These are phyloP conservation scores for Zelopaecilomyces penicillatus DNA, from an alignment of 2,329 filamentous ascomycete species.

Conservation along the genomic window DNA sequence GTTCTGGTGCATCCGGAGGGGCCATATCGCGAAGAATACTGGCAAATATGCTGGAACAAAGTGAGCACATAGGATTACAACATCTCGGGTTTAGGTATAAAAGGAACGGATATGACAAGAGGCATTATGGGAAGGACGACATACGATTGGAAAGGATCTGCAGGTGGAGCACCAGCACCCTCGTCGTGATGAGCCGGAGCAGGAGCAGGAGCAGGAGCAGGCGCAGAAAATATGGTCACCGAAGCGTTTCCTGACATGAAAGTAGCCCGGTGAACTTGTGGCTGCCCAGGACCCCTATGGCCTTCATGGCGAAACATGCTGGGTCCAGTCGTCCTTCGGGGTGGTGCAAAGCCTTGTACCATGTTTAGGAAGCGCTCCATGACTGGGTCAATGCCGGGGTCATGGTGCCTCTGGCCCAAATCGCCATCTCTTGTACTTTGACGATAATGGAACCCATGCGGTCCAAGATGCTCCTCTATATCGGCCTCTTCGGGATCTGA, in stretches of 20 bases:
- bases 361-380: slow-evolving; percentile 36
- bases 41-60: slow-evolving; percentile 38
- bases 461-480: slow-evolving; percentile 45
- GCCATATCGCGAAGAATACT: slow-evolving; percentile 33
- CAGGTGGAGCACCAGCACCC: background rate
- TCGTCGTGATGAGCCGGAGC: background rate
- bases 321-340: slow-evolving; percentile 5
- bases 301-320: slow-evolving; percentile 11
- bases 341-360: slow-evolving; percentile 27
- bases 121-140: slow-evolving; percentile 10
- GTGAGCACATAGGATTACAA: slow-evolving; percentile 6
- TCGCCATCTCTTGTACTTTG: slow-evolving; percentile 24
- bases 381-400: slow-evolving; percentile 28
- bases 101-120: background rate
- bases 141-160: slow-evolving; percentile 43
- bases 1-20: slow-evolving; percentile 21
- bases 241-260: slow-evolving; percentile 35
- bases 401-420: slow-evolving; percentile 18
- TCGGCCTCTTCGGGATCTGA: slow-evolving; percentile 53
- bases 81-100: too few relatives aligned
- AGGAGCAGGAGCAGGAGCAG: slow-evolving; percentile 15
- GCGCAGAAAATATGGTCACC: slow-evolving; percentile 39
- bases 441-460: slow-evolving; percentile 32
- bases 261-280: slow-evolving; percentile 27
- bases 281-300: slow-evolving; percentile 14